Evolutionary conservation across 768 basidiomycete genomes (phyloP).

Genomic region (Infundibulicybe gibba): DNA sequence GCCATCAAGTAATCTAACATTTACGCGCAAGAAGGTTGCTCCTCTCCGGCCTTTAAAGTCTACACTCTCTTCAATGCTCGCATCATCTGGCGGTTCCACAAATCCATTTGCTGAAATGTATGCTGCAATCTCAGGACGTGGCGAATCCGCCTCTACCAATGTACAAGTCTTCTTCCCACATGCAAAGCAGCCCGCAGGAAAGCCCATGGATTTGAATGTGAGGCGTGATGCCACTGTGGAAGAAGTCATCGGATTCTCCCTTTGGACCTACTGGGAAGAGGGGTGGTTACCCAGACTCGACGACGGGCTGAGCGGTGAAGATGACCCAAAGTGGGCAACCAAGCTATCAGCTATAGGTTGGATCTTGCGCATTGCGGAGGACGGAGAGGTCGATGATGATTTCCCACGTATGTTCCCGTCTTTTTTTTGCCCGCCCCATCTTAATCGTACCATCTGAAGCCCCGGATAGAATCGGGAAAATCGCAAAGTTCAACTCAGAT

Average conservation of each 20-base stretch:
- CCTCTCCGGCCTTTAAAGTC: slow-evolving; percentile 48
- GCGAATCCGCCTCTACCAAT: slow-evolving; percentile 55
- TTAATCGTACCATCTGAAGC: slow-evolving; percentile 45
- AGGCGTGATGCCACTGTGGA: slow-evolving; percentile 89
- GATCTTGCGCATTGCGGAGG: slow-evolving; percentile 92
- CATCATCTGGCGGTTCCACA: slow-evolving; percentile 56
- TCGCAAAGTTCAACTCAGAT: slow-evolving; percentile 85
- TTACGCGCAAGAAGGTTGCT: slow-evolving; percentile 48
- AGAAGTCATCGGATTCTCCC: slow-evolving; percentile 90
- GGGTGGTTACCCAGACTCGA: slow-evolving; percentile 76
- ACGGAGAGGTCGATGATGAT: slow-evolving; percentile 98
- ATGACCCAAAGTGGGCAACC: slow-evolving; percentile 56
- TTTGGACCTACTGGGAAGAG: slow-evolving; percentile 94
- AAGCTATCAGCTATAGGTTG: slow-evolving; percentile 80
- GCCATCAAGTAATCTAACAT: slow-evolving; percentile 30
- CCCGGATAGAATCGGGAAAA: slow-evolving; percentile 81
- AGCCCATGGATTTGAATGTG: slow-evolving; percentile 70
- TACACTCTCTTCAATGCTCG: slow-evolving; percentile 71
- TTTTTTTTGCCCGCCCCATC: background rate
- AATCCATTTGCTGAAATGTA: slow-evolving; percentile 92
- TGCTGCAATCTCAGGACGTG: slow-evolving; percentile 78
- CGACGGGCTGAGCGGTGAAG: slow-evolving; percentile 55
- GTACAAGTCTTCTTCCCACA: slow-evolving; percentile 87
- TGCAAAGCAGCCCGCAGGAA: slow-evolving; percentile 55
- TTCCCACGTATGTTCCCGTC: slow-evolving; percentile 77